A percentile compares a stretch with the other conserved stretches of the same genome.
Conservation (phyloP, 768 basidiomycete genomes). For the Termitomyces sp. region DNA sequence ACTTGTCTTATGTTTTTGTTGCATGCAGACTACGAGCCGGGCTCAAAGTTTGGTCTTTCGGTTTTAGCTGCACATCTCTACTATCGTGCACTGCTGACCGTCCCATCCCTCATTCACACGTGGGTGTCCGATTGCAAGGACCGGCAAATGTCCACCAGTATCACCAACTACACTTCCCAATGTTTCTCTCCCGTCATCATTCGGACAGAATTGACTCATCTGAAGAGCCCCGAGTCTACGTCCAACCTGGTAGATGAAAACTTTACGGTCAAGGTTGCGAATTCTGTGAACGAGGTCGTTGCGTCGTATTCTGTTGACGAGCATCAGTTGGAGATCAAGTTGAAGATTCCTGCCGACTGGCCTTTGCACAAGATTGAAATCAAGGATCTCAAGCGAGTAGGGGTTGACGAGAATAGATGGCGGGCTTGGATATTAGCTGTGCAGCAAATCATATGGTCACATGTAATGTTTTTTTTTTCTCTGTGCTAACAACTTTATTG, state of each 20-base stretch:
- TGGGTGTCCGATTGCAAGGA: constrained; percentile 91
- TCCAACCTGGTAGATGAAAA: constrained; percentile 72
- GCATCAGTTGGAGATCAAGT: constrained; percentile 83
- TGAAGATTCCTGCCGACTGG: constrained; percentile 88
- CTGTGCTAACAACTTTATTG: no score
- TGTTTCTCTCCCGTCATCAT: constrained; percentile 91
- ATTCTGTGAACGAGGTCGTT: constrained; percentile 73
- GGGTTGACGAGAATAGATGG: constrained; percentile 89
- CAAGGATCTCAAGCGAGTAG: constrained; percentile 78
- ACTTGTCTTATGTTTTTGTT: neutral
- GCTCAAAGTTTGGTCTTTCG: constrained; percentile 45
- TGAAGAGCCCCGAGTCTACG: constrained; percentile 51
- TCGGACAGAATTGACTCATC: constrained; percentile 71
- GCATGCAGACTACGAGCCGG: constrained; percentile 57
- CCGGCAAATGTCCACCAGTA: constrained; percentile 73
- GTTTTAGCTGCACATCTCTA: constrained; percentile 85
- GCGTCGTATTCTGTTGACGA: constrained; percentile 90
- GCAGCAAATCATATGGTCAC: constrained; percentile 85
- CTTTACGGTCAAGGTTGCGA: constrained; percentile 73
- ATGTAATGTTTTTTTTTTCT: no score
- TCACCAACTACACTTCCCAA: constrained; percentile 75
- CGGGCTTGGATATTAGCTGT: constrained; percentile 91
- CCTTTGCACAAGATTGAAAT: constrained; percentile 87
- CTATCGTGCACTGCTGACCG: constrained; percentile 77
- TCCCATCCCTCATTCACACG: constrained; percentile 80